These are phyloP conservation scores for Bjerkandera adusta DNA, from an alignment of 1,284 basidiomycete species.

Conservation along the genomic window DNA sequence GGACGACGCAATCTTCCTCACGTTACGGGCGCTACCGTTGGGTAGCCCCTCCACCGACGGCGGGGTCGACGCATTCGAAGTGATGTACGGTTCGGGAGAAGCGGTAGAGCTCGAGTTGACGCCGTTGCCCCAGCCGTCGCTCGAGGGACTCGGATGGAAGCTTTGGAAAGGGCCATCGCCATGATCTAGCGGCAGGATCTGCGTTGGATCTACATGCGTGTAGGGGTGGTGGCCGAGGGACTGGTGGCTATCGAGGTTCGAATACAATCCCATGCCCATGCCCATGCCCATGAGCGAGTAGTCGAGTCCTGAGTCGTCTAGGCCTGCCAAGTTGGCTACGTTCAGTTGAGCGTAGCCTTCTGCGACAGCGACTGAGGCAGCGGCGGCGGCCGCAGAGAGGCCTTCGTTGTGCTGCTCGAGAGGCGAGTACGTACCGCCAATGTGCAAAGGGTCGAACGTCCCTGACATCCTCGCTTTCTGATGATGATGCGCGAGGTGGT, in stretches of 20 bases:
- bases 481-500: constrained; percentile 19
- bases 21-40: constrained; percentile 25
- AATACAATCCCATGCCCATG: constrained; percentile 45
- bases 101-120: constrained; percentile 64
- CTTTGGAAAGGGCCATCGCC: constrained; percentile 42
- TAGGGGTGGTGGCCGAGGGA: constrained; percentile 43
- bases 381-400: constrained; percentile 60
- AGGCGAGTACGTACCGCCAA: constrained; percentile 27
- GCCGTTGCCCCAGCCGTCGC: constrained; percentile 74
- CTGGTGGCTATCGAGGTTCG: constrained; percentile 40
- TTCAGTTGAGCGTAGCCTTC: constrained; percentile 66
- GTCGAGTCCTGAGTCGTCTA: constrained; percentile 54
- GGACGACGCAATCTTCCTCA: constrained; percentile 59
- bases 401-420: constrained; percentile 36
- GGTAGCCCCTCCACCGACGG: constrained; percentile 54
- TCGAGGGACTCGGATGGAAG: constrained; percentile 75
- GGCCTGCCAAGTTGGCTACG: constrained; percentile 46
- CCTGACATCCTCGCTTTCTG: constrained; percentile 23
- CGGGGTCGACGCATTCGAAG: constrained; percentile 67
- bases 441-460: constrained; percentile 32
- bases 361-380: constrained; percentile 62
- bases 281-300: constrained; percentile 61
- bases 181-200: constrained; percentile 65
- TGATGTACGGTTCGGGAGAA: constrained; percentile 72
- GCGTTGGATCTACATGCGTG: constrained; percentile 87